Percentiles rank a stretch among this genome's conserved stretches.
These are phyloP conservation scores for Cryoendolithus antarcticus DNA, from an alignment of 2,329 filamentous ascomycete species.

Conservation along the genomic window DNA sequence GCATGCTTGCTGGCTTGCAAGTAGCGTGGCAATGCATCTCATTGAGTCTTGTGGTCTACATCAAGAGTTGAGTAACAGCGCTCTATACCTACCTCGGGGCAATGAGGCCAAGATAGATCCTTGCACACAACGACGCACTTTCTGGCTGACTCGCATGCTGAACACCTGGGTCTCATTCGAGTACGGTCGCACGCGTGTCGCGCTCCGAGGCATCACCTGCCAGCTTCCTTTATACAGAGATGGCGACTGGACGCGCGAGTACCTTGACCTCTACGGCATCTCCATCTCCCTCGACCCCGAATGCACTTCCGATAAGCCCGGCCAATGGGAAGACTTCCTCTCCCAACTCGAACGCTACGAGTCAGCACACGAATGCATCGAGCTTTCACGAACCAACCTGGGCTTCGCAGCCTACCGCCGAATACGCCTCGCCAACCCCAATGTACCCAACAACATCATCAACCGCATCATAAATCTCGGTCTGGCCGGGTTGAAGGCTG, in stretches of 20 bases:
- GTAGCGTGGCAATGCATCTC: conserved; percentile 45
- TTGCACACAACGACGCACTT: conserved; percentile 23
- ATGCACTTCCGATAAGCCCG: conserved; percentile 13
- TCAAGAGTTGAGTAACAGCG: conserved; percentile 23
- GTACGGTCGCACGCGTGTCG: conserved; percentile 41
- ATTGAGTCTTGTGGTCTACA: conserved; percentile 42
- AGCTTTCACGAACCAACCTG: conserved; percentile 40
- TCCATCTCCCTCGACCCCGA: conserved; percentile 44
- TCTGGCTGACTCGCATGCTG: conserved; percentile 42
- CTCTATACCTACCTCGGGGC: conserved; percentile 14
- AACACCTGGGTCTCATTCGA: conserved; percentile 51
- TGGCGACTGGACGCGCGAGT: conserved; percentile 34
- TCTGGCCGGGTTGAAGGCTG: conserved; percentile 34
- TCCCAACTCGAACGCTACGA: conserved; percentile 19
- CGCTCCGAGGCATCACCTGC: conserved; percentile 35
- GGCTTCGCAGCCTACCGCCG: conserved; percentile 44
- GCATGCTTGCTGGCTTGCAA: conserved; percentile 46
- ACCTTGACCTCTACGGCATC: conserved; percentile 41
- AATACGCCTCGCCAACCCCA: conserved; percentile 38
- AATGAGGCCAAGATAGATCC: conserved; percentile 12
- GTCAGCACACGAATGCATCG: conserved; percentile 19
- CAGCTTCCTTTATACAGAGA: conserved; percentile 27
- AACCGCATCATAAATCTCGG: conserved; percentile 38
- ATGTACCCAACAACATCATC: conserved; percentile 31
- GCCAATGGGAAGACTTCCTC: conserved; percentile 23